A percentile compares a stretch with the other conserved stretches of the same genome.
Conservation (phyloP, 176 grass and related monocot species). For the Bothriochloa decipiens region DNA sequence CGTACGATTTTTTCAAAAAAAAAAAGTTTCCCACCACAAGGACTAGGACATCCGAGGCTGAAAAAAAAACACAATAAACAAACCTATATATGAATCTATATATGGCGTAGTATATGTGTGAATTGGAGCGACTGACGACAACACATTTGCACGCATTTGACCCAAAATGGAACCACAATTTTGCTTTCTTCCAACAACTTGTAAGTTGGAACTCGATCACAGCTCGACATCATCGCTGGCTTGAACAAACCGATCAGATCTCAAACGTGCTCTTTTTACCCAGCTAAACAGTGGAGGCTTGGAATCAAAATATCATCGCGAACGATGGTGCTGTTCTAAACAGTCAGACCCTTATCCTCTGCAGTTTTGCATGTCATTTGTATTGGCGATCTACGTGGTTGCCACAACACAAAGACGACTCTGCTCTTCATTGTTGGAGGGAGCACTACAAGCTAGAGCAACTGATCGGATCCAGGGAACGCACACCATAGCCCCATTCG, state of each 20-base stretch:
- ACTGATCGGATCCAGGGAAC: not conserved
- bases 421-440: constrained; percentile 4
- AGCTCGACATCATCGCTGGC: not conserved
- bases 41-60: no score
- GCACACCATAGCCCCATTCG: not conserved
- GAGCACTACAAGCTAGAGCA: constrained; percentile 20
- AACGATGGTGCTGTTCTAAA: not conserved
- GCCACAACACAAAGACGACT: not conserved
- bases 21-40: no score
- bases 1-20: no score
- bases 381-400: constrained; percentile 35
- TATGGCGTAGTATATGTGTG: no score
- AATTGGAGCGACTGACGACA: not conserved
- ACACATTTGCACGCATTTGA: not conserved
- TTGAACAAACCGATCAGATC: not conserved
- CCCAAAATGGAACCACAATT: not conserved
- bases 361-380: not conserved
- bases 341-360: not conserved
- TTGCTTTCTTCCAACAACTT: not conserved
- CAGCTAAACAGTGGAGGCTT: not conserved
- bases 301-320: not conserved
- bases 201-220: not conserved
- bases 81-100: no score
- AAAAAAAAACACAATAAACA: no score
- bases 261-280: not conserved